Evolutionary conservation across 306 rosid species (phyloP), one percentile per base, ranked within the genome.

Genomic region (Vigna angularis): DNA sequence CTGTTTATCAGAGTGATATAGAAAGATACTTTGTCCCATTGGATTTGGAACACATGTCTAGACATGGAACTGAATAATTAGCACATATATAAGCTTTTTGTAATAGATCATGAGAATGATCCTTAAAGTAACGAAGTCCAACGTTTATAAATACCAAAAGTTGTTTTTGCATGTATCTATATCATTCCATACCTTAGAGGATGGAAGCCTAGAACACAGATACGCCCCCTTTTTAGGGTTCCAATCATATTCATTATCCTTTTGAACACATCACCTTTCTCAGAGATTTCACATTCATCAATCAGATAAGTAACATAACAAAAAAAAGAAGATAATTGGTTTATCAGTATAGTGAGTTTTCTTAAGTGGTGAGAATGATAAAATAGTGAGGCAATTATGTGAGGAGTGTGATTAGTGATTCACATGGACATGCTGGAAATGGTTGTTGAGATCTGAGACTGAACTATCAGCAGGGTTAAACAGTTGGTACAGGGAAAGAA

Each of bases 391-490:
- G 47, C 10, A 59, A 70, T 15, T 36, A 13, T 34, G 4, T 51
- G 44, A 59, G 64, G 5, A 78, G 8, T 1, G 77, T 9, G 32
- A 76, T 50, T 50, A 34, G 53, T 66, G 12, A 44, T 68, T 68
- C 75, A 78, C 69, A 1, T 68, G 75, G 58, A 44, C 16, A 32
- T 47, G 70, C 51, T 69, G 44, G 62, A 24, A 51, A 49, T 28
- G 57, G 62, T 53, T 3, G 48, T n/a, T 55, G n/a, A 45, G 73
- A 40, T 40, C 28, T 77, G 66, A 30, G 68, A 51, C 75, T 44
- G 59, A 72, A 77, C 40, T 18, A 40, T 44, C 16, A 15, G 49
- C 13, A 36, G 11, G 44, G 57, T 26, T 44, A 65, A 38, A 56
- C 42, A 38, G 42, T 40, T 55, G 52, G 10, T 56, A 56, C 62